Conservation (phyloP, 75 land plant genomes). For the Pseudotsuga menziesii region DNA sequence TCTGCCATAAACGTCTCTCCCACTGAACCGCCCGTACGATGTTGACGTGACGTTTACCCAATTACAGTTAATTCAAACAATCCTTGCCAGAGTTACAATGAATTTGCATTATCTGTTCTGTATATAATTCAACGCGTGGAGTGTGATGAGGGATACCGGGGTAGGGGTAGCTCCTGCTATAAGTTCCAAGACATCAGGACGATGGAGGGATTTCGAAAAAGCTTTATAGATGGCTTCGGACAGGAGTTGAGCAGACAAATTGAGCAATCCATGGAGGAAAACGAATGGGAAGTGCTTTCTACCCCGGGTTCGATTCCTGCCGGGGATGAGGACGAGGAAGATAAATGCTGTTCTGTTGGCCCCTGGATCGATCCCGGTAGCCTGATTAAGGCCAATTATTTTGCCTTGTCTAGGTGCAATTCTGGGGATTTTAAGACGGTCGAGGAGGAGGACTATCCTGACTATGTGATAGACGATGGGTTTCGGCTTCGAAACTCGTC, state of each 20-base stretch:
- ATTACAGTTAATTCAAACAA: neutral
- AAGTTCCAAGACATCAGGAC: too few species aligned
- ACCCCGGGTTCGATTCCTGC: neutral
- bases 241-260: neutral
- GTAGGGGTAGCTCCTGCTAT: too few species aligned
- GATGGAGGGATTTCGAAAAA: neutral
- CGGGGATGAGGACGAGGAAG: neutral
- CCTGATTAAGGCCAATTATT: neutral
- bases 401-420: neutral
- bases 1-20: too few species aligned
- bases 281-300: constrained; percentile 1
- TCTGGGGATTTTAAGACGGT: neutral
- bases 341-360: neutral
- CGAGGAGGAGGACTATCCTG: neutral
- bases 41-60: neutral
- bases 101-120: neutral
- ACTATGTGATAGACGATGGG: neutral
- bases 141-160: too few species aligned
- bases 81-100: neutral
- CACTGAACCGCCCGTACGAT: neutral
- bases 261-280: neutral
- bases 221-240: neutral
- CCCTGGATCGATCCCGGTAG: neutral
- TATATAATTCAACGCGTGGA: neutral
- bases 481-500: neutral